Evolutionary conservation across 768 basidiomycete genomes (phyloP), one percentile per base, ranked within the genome.

Genomic region (Suillus americanus): DNA sequence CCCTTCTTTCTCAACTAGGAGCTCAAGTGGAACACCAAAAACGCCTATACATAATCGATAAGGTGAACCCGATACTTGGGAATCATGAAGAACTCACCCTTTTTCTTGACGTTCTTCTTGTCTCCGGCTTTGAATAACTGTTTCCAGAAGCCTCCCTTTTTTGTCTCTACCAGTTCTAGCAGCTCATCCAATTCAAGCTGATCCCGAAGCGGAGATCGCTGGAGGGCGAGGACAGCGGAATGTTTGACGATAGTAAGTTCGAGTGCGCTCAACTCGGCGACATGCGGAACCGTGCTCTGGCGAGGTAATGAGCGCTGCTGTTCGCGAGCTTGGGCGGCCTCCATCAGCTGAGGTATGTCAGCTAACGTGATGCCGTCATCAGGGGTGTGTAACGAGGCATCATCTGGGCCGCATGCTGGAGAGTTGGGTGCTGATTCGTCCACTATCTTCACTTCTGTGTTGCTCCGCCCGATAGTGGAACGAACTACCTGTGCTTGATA

Each of bases 81-180:
- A 40, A 59, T 37, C 28, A 3, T 13, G 12, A 59, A n/a, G 20
- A n/a, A 77, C 80, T 28, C 64, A 89, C 92, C 91, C 77, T 94
- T 92, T 79, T 92, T 92, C 86, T 92, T 89, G 75, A 90, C 87
- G 63, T 90, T 90, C 79, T 96, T 96, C 85, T 97, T 94, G 67
- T 95, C 89, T 40, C 85, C 86, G 20, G 85, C 86, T 76, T 97
- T 98, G 82, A 99, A 98, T 20, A 98, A 77, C 77, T 95, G 94
- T 67, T 92, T 92, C 95, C 95, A 99, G 78, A 97, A 97, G 23
- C 91, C 91, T 65, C 87, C 89, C 82, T 97, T 98, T 83, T 97
- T 93, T 25, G 82, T 82, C 75, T 98, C 96, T 35, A 99, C 86
- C 75, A 97, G 81, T 78, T 99, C 97, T 68, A 98, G 75, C 61